Evolutionary conservation across 495 filamentous ascomycete genomes (phyloP).

Genomic region (Aspergillus nanangensis): DNA sequence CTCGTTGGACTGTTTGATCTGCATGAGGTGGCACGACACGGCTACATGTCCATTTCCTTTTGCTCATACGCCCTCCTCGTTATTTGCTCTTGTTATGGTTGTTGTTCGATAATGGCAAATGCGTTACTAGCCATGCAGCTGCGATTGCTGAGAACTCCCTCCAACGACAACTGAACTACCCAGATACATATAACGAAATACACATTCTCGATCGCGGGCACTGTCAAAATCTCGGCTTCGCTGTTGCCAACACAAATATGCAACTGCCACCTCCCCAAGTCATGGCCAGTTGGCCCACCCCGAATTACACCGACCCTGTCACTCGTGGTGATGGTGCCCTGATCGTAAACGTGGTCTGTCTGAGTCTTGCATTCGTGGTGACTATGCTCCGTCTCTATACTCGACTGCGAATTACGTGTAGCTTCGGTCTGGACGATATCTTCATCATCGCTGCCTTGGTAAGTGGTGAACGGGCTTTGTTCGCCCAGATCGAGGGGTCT

Average conservation of each 20-base stretch:
- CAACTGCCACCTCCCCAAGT: slow-evolving; percentile 41
- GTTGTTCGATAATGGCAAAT: no score
- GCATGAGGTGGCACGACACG: no score
- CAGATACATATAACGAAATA: no score
- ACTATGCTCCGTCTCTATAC: slow-evolving; percentile 46
- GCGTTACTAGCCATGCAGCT: no score
- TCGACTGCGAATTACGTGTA: slow-evolving; percentile 39
- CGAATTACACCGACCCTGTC: slow-evolving; percentile 50
- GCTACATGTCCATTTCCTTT: no score
- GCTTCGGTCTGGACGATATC: slow-evolving; percentile 45
- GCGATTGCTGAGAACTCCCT: no score
- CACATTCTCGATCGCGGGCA: no score
- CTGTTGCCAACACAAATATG: slow-evolving; percentile 18
- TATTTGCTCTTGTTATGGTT: no score
- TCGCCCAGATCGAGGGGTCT: background rate
- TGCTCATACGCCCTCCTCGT: no score
- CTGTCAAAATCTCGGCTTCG: background rate
- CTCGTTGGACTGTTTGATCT: no score
- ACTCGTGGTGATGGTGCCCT: slow-evolving; percentile 43
- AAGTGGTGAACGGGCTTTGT: slow-evolving; percentile 1
- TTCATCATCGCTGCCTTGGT: slow-evolving; percentile 37
- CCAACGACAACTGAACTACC: no score
- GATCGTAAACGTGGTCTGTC: slow-evolving; percentile 37
- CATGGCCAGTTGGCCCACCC: slow-evolving; percentile 45
- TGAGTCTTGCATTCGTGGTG: slow-evolving; percentile 34